Evolutionary conservation across 306 rosid genomes (phyloP), one percentile per base, ranked within the genome.

Genomic region (Psophocarpus tetragonolobus): DNA sequence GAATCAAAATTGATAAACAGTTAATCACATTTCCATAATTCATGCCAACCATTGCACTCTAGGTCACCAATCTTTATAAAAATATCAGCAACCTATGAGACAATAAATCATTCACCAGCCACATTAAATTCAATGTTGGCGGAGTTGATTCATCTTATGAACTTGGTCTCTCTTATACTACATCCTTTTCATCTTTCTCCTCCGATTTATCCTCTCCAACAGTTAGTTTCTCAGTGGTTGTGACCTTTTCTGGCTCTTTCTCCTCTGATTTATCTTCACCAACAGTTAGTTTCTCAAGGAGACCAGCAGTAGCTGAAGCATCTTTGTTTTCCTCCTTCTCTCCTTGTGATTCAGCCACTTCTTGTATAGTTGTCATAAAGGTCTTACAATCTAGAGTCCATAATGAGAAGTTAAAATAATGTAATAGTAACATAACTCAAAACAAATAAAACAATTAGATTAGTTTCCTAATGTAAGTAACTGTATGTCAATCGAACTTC

Each of bases 311-410:
- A 5, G 30, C 65, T 26, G 65, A 26, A 58, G 65, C 65, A 27
- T 58, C 65, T 58, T 58, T 58, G 65, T 58, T 58, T 58, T 58
- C 65, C 65, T 58, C 65, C 18, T 3, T 20, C 38, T 12, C 36
- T 27, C 38, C 65, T 58, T 58, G 65, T 58, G 65, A 58, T 14
- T 27, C 65, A 12, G 65, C 65, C n/a, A 58, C 65, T 27, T 58
- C 65, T 58, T 58, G 65, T 38, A 58, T 27, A 27, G 65, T 58
- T 26, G 65, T 58, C 65, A 58, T 27, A 38, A 58, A 58, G 65
- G 38, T 14, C 38, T 58, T 58, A 2, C 65, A 58, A 38, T 58
- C 65, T 58, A 20, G 5, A 58, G 60, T 24, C 38, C 11, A 27
- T 26, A 58, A 27, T 36, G 17, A 58, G 6, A 27, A 5, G 13